Base-by-base conservation (phyloP, 495 filamentous ascomycete species). In the Corynascus novoguineensis region DNA sequence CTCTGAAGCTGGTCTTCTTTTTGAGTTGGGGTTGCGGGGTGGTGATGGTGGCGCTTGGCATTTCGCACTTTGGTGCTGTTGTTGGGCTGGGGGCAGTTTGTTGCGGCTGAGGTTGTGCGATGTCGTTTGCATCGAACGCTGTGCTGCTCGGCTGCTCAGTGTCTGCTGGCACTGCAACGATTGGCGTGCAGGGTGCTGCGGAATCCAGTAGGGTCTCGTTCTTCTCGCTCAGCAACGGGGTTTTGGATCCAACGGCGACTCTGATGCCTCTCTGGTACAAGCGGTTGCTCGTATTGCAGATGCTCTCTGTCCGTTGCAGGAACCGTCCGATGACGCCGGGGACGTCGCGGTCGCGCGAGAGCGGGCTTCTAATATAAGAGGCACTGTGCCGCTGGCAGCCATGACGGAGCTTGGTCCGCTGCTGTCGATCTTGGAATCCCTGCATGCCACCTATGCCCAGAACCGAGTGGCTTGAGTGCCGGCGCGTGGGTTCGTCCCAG, bases 1-100 rank as follows among this genome's bases (percentile, higher is more conserved):
- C 66, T 10, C 60, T 61, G 28, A 68, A 35, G 50, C 66, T 68
- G 12, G 59, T 17, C 21, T 56, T 64, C 57, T 53, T 64, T 55
- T 47, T 59, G 19, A 68, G 64, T 35, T 48, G 63, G 4, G 60
- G 58, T 21, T 63, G 60, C 19, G 55, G 51, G 31, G 52, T 6
- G 46, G 40, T 19, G 28, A 46, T 57, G 31, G 52, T 6, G 46
- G 40, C 22, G 28, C 50, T 57, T 32, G 35, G 35, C 61, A 62
- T 67, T 32, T 44, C n/a, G 51, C 24, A 12, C 10, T 38, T 29
- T 57, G 53, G n/a, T 29, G 40, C 21, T 29, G 51, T 14, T 27
- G 35, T 41, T 34, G 45, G 41, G 21, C 19, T 12, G 38, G 40
- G 32, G 10, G 15, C 25, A 28, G 4, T 31, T 5, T 35, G 50